Evolutionary conservation across 148 eudicot genomes (phyloP).

Genomic region (Rheum nobile): DNA sequence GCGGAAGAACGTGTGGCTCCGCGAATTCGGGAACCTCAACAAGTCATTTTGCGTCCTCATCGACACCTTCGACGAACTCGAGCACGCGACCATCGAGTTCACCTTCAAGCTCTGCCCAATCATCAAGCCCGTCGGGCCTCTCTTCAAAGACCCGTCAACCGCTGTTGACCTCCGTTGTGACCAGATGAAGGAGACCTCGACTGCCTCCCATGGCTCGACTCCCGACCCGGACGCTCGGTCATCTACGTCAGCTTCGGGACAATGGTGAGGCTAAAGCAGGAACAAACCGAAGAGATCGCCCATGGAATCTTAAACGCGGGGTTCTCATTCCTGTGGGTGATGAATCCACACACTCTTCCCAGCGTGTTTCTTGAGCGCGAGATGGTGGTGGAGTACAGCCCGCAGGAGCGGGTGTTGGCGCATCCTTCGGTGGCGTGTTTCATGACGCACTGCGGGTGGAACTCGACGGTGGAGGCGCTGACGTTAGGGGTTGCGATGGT

Average conservation of each 20-base stretch:
- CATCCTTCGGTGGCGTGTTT: conserved; percentile 65
- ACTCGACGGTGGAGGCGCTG: conserved; percentile 62
- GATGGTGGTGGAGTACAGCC: conserved; percentile 47
- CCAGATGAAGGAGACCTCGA: not conserved
- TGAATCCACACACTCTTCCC: conserved; percentile 46
- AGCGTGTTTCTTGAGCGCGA: conserved; percentile 49
- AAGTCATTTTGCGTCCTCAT: conserved; percentile 47
- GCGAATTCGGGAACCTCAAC: conserved; percentile 29
- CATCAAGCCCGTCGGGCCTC: conserved; percentile 56
- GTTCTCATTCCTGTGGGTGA: conserved; percentile 35
- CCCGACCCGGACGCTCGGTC: not conserved
- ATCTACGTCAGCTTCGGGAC: not conserved
- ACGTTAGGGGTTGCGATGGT: conserved; percentile 55
- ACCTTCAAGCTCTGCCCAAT: conserved; percentile 25
- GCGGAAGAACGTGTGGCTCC: conserved; percentile 33
- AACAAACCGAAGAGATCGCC: conserved; percentile 67
- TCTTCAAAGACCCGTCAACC: conserved; percentile 23
- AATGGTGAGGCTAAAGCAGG: conserved; percentile 24
- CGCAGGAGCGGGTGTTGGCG: conserved; percentile 58
- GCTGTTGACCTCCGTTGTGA: conserved; percentile 14
- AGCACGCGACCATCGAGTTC: conserved; percentile 34
- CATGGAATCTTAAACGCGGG: conserved; percentile 33
- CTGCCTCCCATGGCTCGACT: not conserved
- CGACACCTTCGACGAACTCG: conserved; percentile 68
- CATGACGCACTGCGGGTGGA: conserved; percentile 88